Percentiles rank a stretch among this genome's conserved stretches.
phyloP scores from a whole-genome alignment of 1,284 basidiomycete species.

The Malassezia japonica region DNA sequence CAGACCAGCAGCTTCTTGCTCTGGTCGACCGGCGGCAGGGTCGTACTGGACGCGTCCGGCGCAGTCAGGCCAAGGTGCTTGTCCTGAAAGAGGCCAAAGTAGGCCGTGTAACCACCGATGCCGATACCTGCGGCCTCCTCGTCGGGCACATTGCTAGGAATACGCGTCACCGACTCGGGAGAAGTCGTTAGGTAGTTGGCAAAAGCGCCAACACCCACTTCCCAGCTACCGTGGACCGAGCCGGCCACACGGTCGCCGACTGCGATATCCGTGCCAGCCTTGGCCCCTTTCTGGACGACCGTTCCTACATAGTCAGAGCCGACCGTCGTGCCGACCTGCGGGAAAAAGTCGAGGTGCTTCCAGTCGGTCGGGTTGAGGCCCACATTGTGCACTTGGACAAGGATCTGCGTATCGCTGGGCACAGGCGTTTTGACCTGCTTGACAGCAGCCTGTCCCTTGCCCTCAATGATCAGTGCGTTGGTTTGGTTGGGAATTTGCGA shows the following conservation, averaged over 20 bases:
- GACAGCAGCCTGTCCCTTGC: constrained; percentile 23
- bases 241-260: constrained; percentile 57
- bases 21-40: constrained; percentile 18
- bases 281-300: constrained; percentile 53
- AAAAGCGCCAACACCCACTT: constrained; percentile 44
- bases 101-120: constrained; percentile 35
- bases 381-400: constrained; percentile 28
- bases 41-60: constrained; percentile 20
- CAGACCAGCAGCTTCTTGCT: constrained; percentile 51
- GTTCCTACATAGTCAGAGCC: constrained; percentile 58
- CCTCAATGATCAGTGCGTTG: constrained; percentile 30
- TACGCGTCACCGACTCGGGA: constrained; percentile 24
- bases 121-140: constrained; percentile 27
- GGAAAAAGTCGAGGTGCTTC: constrained; percentile 48
- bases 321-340: constrained; percentile 50
- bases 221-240: constrained; percentile 51
- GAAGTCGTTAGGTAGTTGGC: constrained; percentile 45
- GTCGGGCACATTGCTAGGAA: constrained; percentile 28
- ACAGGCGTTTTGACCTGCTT: constrained; percentile 29
- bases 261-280: constrained; percentile 44
- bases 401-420: constrained; percentile 23
- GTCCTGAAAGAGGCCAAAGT: constrained; percentile 12
- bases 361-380: constrained; percentile 45
- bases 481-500: constrained; percentile 17
- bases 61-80: constrained; percentile 19